Conservation (phyloP, 2,329 filamentous ascomycete species). For the Basipetospora chlamydospora region DNA sequence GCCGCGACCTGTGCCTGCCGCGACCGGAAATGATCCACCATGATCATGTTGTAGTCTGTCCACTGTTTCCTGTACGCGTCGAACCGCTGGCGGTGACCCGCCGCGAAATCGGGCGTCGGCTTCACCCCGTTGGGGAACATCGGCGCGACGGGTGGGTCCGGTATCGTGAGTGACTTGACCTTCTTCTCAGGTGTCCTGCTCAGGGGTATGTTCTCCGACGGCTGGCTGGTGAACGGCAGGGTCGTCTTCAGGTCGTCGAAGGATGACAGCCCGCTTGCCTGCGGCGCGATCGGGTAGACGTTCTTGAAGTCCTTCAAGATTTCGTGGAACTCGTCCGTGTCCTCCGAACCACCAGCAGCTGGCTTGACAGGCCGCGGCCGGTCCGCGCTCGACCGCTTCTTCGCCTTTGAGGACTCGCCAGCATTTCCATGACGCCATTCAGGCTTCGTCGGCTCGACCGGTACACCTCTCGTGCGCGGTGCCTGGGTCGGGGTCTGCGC, state of each 20-base stretch:
- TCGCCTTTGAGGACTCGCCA: slow-evolving; percentile 14
- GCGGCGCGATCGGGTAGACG: slow-evolving; percentile 36
- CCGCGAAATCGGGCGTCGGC: slow-evolving; percentile 28
- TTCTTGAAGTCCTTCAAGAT: slow-evolving; percentile 41
- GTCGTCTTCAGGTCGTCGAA: slow-evolving; percentile 40
- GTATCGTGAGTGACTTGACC: slow-evolving; percentile 26
- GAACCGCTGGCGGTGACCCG: slow-evolving; percentile 38
- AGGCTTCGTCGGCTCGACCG: slow-evolving; percentile 41
- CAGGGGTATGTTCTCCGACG: slow-evolving; percentile 26
- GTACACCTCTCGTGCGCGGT: slow-evolving; percentile 32
- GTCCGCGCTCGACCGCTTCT: too few relatives aligned
- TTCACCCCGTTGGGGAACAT: slow-evolving; percentile 29
- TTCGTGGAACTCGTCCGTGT: slow-evolving; percentile 38
- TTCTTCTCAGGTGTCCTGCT: slow-evolving; percentile 14
- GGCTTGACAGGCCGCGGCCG: slow-evolving; percentile 12
- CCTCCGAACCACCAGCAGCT: slow-evolving; percentile 35
- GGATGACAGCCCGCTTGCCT: slow-evolving; percentile 34
- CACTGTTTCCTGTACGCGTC: slow-evolving; percentile 36
- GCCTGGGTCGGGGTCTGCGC: slow-evolving; percentile 6
- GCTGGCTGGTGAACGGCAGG: slow-evolving; percentile 40
- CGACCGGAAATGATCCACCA: slow-evolving; percentile 40
- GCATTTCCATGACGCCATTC: slow-evolving; percentile 43
- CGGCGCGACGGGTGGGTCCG: slow-evolving; percentile 33
- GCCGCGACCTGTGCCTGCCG: slow-evolving; percentile 29
- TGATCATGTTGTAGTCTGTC: slow-evolving; percentile 32